These are phyloP conservation scores for Phenoliferia sp. DNA, from an alignment of 1,284 basidiomycete genomes.

Conservation along the genomic window DNA sequence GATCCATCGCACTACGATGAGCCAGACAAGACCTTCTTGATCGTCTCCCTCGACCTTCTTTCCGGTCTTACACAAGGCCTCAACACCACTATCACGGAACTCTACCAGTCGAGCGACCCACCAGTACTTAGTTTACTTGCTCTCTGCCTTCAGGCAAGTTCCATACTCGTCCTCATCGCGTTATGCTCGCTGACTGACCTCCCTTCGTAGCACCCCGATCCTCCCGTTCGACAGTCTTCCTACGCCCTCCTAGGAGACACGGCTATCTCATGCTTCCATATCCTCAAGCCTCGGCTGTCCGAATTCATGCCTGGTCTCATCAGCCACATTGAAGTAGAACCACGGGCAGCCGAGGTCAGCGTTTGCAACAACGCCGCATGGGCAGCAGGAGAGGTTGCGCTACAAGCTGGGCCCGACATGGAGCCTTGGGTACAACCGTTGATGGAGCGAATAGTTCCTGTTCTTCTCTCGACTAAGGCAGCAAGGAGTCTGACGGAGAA, in stretches of 20 bases:
- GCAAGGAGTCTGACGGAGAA: conserved; percentile 95
- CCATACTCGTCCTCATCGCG: background rate
- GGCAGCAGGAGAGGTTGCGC: conserved; percentile 94
- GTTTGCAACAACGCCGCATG: conserved; percentile 99
- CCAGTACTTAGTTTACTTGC: conserved; percentile 73
- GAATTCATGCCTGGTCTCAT: conserved; percentile 87
- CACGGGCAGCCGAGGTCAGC: conserved; percentile 84
- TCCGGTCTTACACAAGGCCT: conserved; percentile 95
- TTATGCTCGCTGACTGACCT: background rate
- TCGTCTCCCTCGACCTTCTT: conserved; percentile 91
- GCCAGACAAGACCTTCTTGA: conserved; percentile 91
- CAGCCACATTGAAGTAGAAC: conserved; percentile 82
- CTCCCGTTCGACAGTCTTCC: conserved; percentile 90
- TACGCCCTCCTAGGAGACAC: conserved; percentile 96
- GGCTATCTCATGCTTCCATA: conserved; percentile 87
- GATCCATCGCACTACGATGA: conserved; percentile 58
- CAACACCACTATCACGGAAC: conserved; percentile 65
- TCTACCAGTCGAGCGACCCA: conserved; percentile 60
- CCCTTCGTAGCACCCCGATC: conserved; percentile 68
- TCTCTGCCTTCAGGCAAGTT: conserved; percentile 66
- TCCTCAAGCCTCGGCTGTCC: conserved; percentile 78
- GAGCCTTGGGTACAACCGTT: conserved; percentile 82
- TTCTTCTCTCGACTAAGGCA: conserved; percentile 82
- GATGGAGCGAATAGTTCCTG: conserved; percentile 83
- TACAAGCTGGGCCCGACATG: conserved; percentile 55